Conservation (phyloP, 192 early-diverging fungal species). For the Endogone sp. region DNA sequence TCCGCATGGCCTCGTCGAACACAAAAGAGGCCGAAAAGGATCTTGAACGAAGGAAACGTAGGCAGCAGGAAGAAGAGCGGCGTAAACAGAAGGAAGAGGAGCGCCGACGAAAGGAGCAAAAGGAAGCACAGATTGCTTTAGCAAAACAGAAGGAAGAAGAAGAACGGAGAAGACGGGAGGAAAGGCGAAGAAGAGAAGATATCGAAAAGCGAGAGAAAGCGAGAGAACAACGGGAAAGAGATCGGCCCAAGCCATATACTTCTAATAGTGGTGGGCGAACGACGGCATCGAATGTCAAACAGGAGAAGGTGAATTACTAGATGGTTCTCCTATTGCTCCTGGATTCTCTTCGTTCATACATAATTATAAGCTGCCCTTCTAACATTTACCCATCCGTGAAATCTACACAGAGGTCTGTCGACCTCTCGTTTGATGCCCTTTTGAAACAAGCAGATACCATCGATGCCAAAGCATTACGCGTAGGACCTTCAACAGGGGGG, state of each 20-base stretch:
- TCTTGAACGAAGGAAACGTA: background rate
- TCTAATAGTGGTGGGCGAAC: background rate
- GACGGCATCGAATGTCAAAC: background rate
- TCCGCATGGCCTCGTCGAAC: background rate
- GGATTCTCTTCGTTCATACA: too few species aligned
- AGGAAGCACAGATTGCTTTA: too few species aligned
- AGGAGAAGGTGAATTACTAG: background rate
- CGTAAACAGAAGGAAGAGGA: background rate
- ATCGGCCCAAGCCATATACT: background rate
- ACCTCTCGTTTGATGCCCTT: background rate
- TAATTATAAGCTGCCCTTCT: too few species aligned
- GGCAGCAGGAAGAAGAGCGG: background rate
- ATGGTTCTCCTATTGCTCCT: background rate
- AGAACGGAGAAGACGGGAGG: background rate
- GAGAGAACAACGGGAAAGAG: background rate
- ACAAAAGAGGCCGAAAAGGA: background rate
- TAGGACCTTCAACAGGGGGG: background rate
- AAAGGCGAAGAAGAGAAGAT: background rate
- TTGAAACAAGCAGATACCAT: background rate
- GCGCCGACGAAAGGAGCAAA: background rate
- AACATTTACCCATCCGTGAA: too few species aligned
- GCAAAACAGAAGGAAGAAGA: background rate
- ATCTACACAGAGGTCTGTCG: background rate
- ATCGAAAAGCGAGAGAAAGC: background rate
- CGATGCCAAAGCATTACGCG: background rate